Base-by-base conservation (phyloP, 2,329 filamentous ascomycete species). In the Raffaelea ambrosiae region DNA sequence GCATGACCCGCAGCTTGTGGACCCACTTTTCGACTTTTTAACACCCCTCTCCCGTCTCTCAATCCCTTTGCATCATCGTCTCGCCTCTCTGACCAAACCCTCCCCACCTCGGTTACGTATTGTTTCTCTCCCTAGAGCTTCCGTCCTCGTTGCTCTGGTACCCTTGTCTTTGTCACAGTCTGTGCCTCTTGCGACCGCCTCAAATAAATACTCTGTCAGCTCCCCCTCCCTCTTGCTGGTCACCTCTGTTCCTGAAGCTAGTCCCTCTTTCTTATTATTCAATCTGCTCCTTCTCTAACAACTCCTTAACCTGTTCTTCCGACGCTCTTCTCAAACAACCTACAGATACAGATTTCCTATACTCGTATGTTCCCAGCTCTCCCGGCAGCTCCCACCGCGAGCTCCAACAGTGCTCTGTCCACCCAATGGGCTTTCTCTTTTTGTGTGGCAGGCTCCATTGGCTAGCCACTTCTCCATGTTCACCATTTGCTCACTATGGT, bases 131-230 rank as follows among this genome's bases (percentile, higher is more conserved):
- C 22, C 13, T 43, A 31, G n/a, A 43, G 26, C 26, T 38, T 14
- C 20, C 20, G 42, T 36, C 14, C 19, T 3, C 22, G 9, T 38
- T 22, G 19, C 29, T 38, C 16, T 18, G 10, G 20, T 16, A 35
- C 36, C 22, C 41, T 43, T 43, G 41, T 26, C 14, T 11, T 35
- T 35, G 42, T 19, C n/a, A 11, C 18, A 23, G 23, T 44, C 31
- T 22, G 40, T 41, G 40, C 40, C 22, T 22, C 40, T 23, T 3
- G 11, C 22, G 20, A 5, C 20, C 23, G 40, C 40, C 23, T 41
- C 29, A 41, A n/a, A 20, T 23, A 48, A 39, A 40, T 48, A 48
- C 23, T 20, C 20, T 47, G n/a, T 9, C 40, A 31, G 39, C 38
- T 33, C 39, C 46, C 33, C 18, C 39, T 40, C 39, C 35, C 38